phyloP scores from a whole-genome alignment of 768 basidiomycete species.

The Tricholoma bakamatsutake region DNA sequence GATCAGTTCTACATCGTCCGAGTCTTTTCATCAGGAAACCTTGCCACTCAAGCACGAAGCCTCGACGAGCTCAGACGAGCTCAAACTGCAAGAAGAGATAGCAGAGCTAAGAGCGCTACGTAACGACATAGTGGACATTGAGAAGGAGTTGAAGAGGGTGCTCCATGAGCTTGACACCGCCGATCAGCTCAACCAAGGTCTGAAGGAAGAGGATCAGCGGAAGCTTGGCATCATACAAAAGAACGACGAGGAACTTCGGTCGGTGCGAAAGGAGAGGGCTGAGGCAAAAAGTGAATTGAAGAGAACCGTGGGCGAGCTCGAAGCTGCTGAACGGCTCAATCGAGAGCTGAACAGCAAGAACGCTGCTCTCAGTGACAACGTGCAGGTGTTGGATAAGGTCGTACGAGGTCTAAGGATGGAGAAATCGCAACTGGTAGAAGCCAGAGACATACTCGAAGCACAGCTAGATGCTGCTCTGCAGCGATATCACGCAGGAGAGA shows the following conservation, averaged over 20 bases:
- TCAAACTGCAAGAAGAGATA: not conserved
- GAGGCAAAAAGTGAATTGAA: not conserved
- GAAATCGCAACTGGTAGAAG: not conserved
- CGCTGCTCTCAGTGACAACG: not conserved
- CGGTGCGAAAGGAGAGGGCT: not conserved
- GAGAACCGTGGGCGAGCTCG: not conserved
- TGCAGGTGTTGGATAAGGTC: not conserved
- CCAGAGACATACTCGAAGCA: not conserved
- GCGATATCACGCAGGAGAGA: not conserved
- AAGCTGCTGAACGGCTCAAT: not conserved
- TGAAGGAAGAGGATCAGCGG: constrained; percentile 5
- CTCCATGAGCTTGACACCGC: constrained; percentile 2
- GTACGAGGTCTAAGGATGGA: not conserved
- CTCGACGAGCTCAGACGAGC: not conserved
- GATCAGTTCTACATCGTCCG: constrained; percentile 1
- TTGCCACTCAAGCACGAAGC: not conserved
- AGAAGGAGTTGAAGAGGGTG: constrained; percentile 2
- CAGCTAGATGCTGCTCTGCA: not conserved
- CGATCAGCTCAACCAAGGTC: constrained; percentile 5
- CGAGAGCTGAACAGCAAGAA: not conserved
- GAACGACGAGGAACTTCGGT: not conserved
- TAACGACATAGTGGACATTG: constrained; percentile 7
- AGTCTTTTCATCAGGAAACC: not conserved
- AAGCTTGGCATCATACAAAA: not conserved
- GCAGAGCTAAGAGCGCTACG: not conserved